A percentile compares a stretch with the other conserved stretches of the same genome.
Evolutionary conservation across 192 early-diverging fungal species (phyloP).

Genomic region (Physocladia obscura): DNA sequence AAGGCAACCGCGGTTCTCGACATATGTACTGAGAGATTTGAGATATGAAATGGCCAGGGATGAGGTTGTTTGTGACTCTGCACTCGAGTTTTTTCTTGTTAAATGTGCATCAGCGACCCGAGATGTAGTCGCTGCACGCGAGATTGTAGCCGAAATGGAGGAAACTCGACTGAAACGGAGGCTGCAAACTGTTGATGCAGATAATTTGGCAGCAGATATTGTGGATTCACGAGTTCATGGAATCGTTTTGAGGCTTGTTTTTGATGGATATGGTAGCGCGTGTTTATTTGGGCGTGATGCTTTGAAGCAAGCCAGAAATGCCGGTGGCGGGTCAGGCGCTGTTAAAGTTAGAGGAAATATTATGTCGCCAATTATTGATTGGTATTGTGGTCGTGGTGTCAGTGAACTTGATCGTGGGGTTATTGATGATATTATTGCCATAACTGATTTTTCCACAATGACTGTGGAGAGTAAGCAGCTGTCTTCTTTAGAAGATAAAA

Average conservation of each 20-base stretch:
- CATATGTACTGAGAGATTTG: not conserved
- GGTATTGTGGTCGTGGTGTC: not conserved
- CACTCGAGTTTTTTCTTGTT: not conserved
- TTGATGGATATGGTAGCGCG: not conserved
- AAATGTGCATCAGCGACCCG: not conserved
- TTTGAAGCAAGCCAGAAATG: not conserved
- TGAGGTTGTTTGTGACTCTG: not conserved
- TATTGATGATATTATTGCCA: not conserved
- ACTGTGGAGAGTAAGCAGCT: no score
- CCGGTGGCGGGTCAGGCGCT: no score
- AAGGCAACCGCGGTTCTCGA: not conserved
- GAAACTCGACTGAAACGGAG: not conserved
- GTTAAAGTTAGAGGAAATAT: not conserved
- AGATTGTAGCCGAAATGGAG: conserved; percentile 6
- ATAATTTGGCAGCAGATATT: not conserved
- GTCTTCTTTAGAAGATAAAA: no score
- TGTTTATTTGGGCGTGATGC: not conserved
- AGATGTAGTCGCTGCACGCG: not conserved
- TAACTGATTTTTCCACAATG: not conserved
- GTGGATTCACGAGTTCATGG: conserved; percentile 19
- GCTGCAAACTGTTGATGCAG: not conserved
- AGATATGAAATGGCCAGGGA: conserved; percentile 14
- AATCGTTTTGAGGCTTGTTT: not conserved
- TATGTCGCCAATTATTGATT: not conserved
- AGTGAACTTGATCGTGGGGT: not conserved